Evolutionary conservation across 2,329 filamentous ascomycete genomes (phyloP).

Genomic region (Botrytis hyacinthi): DNA sequence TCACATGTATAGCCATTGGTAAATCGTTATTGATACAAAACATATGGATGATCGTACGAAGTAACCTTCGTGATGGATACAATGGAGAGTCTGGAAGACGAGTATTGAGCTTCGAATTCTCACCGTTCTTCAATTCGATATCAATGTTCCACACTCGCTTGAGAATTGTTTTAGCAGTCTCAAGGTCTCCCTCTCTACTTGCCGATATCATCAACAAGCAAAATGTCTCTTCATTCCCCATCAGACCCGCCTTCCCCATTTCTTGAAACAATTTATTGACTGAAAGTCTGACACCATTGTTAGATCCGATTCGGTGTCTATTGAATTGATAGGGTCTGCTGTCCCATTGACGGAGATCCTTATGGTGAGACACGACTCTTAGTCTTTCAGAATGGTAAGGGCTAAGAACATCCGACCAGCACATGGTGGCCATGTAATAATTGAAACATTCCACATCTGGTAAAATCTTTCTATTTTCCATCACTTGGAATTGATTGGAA

Average conservation of each 20-base stretch:
- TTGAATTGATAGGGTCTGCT: conserved; percentile 26
- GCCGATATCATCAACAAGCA: conserved; percentile 52
- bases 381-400: conserved; percentile 40
- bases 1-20: conserved; percentile 53
- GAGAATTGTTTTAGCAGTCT: conserved; percentile 48
- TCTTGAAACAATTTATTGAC: conserved; percentile 43
- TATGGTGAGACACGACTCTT: conserved; percentile 37
- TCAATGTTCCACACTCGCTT: conserved; percentile 53
- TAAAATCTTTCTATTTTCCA: conserved; percentile 28
- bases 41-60: conserved; percentile 65
- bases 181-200: conserved; percentile 51
- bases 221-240: conserved; percentile 52
- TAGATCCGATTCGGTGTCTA: conserved; percentile 31
- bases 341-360: conserved; percentile 28
- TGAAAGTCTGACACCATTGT: conserved; percentile 26
- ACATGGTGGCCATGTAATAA: conserved; percentile 49
- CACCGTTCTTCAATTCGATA: conserved; percentile 21
- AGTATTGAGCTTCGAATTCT: conserved; percentile 38
- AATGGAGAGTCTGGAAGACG: conserved; percentile 49
- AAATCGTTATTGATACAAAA: conserved; percentile 67
- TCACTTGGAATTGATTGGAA: conserved; percentile 28
- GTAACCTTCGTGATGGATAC: conserved; percentile 56
- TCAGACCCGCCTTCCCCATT: conserved; percentile 46
- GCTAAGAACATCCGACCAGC: conserved; percentile 46
- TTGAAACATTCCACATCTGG: conserved; percentile 55